Evolutionary conservation across 2,329 filamentous ascomycete genomes (phyloP), one percentile per base, ranked within the genome.

Genomic region (Zymoseptoria passerinii): DNA sequence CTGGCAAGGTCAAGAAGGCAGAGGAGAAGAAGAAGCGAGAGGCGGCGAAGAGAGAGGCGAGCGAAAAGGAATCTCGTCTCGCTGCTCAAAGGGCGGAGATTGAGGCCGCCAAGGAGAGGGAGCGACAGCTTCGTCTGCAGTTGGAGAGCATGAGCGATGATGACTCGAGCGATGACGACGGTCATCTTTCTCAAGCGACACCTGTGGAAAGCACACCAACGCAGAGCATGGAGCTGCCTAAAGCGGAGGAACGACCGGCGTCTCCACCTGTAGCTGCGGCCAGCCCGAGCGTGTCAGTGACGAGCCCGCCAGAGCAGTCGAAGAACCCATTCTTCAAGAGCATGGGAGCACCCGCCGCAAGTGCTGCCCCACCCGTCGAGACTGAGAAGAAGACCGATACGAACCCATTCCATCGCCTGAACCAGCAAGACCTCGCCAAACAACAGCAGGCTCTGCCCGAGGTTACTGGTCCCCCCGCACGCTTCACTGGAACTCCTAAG

Each of bases 281-380:
- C 10, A 63, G 61, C 50, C 63, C 64, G 27, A n/a, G 59, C 20
- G 57, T 62, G 18, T 65, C 71, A 27, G 60, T 78, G 28, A 74
- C 76, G 28, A 80, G 78, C 57, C 77, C 77, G 44, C 80, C 81
- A 58, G 79, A 82, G 1, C 89, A 95, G 74, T 96, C 90, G 68
- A 92, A 89, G 73, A 97, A 97, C 71, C 94, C 94, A 2, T 99
- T 95, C 78, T 90, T 92, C 78, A 90, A 88, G 74, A 94, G 92
- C 77, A 85, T 95, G 80, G 68, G 74, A n/a, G 70, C 77, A 1
- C 59, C 74, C 27, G 70, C 74, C 48, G 65, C 73, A 48, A 63
- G 71, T 18, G 72, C 72, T 63, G 72, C 72, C 63, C 76, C 77
- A 72, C 77, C 23, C 69, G 78, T 20, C 70, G 78, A 52, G 19